Conservation (phyloP, 2,329 filamentous ascomycete genomes). For the Aspergillus proliferans region DNA sequence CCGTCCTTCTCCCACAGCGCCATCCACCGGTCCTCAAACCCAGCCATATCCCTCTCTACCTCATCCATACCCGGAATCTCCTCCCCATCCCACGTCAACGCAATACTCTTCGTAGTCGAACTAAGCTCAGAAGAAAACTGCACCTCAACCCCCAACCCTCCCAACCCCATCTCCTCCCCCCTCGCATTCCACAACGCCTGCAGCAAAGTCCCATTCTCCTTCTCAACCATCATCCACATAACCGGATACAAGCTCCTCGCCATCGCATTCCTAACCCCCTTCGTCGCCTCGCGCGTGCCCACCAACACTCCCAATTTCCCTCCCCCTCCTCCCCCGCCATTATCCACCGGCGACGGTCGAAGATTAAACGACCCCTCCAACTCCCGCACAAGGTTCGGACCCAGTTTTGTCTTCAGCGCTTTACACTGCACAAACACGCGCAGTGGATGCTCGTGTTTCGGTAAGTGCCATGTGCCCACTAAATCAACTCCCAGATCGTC, state of each 20-base stretch:
- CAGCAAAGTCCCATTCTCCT: constrained; percentile 26
- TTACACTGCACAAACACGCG: constrained; percentile 45
- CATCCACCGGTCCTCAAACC: constrained; percentile 23
- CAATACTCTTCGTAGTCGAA: constrained; percentile 12
- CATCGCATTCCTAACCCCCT: constrained; percentile 69
- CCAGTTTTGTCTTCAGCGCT: constrained; percentile 35
- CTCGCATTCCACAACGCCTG: constrained; percentile 43
- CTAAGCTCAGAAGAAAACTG: constrained; percentile 19
- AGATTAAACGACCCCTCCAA: constrained; percentile 63
- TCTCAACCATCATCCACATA: constrained; percentile 51
- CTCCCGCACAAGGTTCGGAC: constrained; percentile 41
- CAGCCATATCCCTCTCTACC: constrained; percentile 21
- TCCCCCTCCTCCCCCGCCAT: constrained; percentile 61
- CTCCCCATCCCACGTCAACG: constrained; percentile 32
- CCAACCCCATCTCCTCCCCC: constrained; percentile 34
- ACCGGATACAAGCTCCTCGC: constrained; percentile 62
- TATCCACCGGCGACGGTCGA: constrained; percentile 47
- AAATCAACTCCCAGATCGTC: constrained; percentile 44
- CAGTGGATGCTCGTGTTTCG: constrained; percentile 26
- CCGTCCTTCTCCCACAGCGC: constrained; percentile 19
- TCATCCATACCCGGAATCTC: constrained; percentile 28
- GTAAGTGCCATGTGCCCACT: constrained; percentile 40
- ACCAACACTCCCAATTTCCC: constrained; percentile 67
- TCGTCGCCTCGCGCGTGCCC: constrained; percentile 63
- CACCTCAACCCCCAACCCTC: constrained; percentile 33